Base-by-base conservation (phyloP, 2,329 filamentous ascomycete species). In the Aspergillus fumigatiaffinis region DNA sequence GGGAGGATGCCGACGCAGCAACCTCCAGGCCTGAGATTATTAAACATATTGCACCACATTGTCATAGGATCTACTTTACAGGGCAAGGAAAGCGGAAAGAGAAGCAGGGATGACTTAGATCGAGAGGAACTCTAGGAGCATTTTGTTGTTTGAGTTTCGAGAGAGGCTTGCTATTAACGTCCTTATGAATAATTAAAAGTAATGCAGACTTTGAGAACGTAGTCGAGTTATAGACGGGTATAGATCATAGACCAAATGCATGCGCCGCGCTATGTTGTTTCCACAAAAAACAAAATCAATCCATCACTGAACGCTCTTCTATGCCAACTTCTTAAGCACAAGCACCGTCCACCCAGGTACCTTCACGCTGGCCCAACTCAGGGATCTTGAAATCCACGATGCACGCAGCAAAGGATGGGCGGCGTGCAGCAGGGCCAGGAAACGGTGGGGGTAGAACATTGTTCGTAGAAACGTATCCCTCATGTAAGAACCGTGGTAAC, bases 301-400 rank as follows among this genome's bases (percentile, higher is more conserved):
- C 32, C 32, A 38, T 12, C 29, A 5, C 29, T 20, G 6, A 42
- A 42, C 1, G 20, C 28, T 29, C 28, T 42, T 42, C n/a, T 5
- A 25, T 2, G 8, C 17, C 4, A 12, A 47, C 14, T 25, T 4
- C 44, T 25, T 4, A 47, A 17, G 44, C 21, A 47, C 20, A 25
- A 25, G 44, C 50, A 49, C 38, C 42, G 21, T 64, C 58, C 25
- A 61, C 60, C 67, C 65, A 71, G 23, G 49, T 51, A 17, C 65
- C 65, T n/a, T 65, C 63, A 35, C 66, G 56, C 3, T 56, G 26
- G 12, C 66, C 63, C 3, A 70, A 58, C 25, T 71, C 67, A 8
- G 72, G 70, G 20, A 73, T 72, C 46, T 68, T 71, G 53, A 74
- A 66, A 51, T 73, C 71, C 57, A 74, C 67, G 50, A 74, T 73